phyloP scores from a whole-genome alignment of 306 rosid genomes.

The Quercus bicolor region DNA sequence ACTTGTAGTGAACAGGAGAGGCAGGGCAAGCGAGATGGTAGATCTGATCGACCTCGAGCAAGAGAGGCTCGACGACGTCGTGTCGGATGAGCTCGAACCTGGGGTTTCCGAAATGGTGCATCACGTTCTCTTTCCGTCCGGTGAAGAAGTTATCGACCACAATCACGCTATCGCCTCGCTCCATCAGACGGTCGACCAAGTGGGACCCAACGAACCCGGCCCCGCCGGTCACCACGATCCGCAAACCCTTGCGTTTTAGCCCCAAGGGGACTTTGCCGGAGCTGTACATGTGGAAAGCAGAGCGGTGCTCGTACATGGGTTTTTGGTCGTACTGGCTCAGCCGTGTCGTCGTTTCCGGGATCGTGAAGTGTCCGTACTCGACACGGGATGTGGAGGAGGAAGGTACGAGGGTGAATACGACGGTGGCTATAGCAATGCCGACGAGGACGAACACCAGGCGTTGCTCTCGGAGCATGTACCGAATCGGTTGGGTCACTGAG shows the following conservation, averaged over 20 bases:
- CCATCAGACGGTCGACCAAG: constrained; percentile 86
- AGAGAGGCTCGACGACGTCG: constrained; percentile 92
- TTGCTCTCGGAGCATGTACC: constrained; percentile 80
- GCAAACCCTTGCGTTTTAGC: constrained; percentile 68
- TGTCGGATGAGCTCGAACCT: constrained; percentile 87
- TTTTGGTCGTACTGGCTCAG: constrained; percentile 6
- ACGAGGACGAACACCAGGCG: constrained; percentile 69
- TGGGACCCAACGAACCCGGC: constrained; percentile 97
- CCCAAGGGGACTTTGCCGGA: constrained; percentile 81
- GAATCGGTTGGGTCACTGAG: constrained; percentile 62
- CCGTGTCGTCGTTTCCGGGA: constrained; percentile 29
- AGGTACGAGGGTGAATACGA: constrained; percentile 50
- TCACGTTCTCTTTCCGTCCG: constrained; percentile 82
- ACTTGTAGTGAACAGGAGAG: constrained; percentile 92
- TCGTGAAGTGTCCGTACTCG: constrained; percentile 17
- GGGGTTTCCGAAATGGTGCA: constrained; percentile 91
- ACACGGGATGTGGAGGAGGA: constrained; percentile 34
- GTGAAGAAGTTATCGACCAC: constrained; percentile 96
- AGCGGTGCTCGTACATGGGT: constrained; percentile 32
- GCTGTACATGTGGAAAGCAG: constrained; percentile 24
- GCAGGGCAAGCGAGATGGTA: constrained; percentile 98
- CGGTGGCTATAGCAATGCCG: constrained; percentile 74
- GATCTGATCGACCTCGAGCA: constrained; percentile 97
- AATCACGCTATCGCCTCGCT: constrained; percentile 84
- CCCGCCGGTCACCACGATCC: constrained; percentile 95